phyloP scores from a whole-genome alignment of 2,329 filamentous ascomycete species.

The Teratosphaeria zuluensis region DNA sequence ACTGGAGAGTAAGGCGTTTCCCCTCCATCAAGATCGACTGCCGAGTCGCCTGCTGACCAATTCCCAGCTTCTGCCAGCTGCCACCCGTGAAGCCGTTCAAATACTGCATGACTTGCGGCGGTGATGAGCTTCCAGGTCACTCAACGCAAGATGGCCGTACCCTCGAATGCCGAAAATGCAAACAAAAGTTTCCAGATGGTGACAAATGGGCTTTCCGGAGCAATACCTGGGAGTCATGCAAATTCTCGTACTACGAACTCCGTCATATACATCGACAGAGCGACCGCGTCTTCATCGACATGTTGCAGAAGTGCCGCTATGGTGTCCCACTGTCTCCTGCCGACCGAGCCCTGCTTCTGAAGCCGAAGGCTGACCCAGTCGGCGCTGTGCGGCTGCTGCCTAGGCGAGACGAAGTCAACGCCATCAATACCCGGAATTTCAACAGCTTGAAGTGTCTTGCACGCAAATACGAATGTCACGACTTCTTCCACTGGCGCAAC shows the following conservation, averaged over 20 bases:
- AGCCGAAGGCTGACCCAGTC: slow-evolving; percentile 33
- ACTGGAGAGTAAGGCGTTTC: slow-evolving; percentile 34
- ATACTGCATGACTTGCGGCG: slow-evolving; percentile 42
- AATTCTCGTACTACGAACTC: slow-evolving; percentile 46
- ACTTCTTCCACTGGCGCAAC: slow-evolving; percentile 21
- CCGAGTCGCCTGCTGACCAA: background rate
- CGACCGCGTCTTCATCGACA: slow-evolving; percentile 44
- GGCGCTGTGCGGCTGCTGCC: slow-evolving; percentile 34
- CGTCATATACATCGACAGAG: slow-evolving; percentile 48
- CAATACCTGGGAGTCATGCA: slow-evolving; percentile 43
- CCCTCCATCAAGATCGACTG: background rate
- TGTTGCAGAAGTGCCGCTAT: slow-evolving; percentile 45
- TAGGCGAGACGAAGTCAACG: slow-evolving; percentile 18
- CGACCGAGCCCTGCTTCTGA: slow-evolving; percentile 36
- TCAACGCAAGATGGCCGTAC: slow-evolving; percentile 7
- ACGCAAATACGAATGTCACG: slow-evolving; percentile 8
- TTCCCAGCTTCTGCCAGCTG: slow-evolving; percentile 43
- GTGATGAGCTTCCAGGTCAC: background rate
- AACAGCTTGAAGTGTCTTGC: slow-evolving; percentile 11
- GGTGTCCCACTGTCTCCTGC: background rate
- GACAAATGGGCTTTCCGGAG: slow-evolving; percentile 56
- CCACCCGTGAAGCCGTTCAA: slow-evolving; percentile 50
- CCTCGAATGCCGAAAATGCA: slow-evolving; percentile 2
- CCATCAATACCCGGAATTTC: background rate
- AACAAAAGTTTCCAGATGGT: slow-evolving; percentile 30